phyloP scores from a whole-genome alignment of 768 basidiomycete genomes.

The Panaeolus papilionaceus region DNA sequence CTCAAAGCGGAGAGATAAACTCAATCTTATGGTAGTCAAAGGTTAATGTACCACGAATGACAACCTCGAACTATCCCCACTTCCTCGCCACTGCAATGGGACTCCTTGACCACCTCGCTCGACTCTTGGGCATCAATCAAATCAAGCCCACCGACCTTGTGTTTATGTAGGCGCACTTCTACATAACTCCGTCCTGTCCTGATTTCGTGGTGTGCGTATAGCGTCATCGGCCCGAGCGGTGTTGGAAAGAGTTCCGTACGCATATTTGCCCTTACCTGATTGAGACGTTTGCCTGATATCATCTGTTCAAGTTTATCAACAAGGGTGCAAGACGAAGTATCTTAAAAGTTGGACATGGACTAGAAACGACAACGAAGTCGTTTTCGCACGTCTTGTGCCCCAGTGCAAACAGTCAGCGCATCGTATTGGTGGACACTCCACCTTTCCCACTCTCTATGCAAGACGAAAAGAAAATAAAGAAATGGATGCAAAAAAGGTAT shows the following conservation, averaged over 20 bases:
- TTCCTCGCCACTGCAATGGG: not conserved
- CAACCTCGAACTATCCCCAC: slow-evolving; percentile 1
- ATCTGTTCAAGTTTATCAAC: slow-evolving; percentile 32
- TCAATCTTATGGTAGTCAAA: not conserved
- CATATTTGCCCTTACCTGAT: not conserved
- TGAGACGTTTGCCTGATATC: not conserved
- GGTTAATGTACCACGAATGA: not conserved
- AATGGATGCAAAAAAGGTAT: slow-evolving; percentile 33
- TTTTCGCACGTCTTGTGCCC: slow-evolving; percentile 36
- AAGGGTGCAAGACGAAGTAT: slow-evolving; percentile 21
- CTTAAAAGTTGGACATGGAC: slow-evolving; percentile 21
- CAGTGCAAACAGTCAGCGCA: slow-evolving; percentile 29
- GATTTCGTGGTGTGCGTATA: slow-evolving; percentile 11
- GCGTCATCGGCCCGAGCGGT: slow-evolving; percentile 36
- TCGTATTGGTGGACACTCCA: slow-evolving; percentile 47
- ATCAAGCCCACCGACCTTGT: slow-evolving; percentile 27
- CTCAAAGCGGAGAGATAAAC: not conserved
- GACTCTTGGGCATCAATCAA: not conserved
- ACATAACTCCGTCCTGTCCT: not conserved
- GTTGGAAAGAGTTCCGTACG: slow-evolving; percentile 38
- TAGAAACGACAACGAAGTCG: slow-evolving; percentile 30
- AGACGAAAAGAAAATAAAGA: slow-evolving; percentile 40
- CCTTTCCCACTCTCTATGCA: slow-evolving; percentile 40
- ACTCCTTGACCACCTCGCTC: not conserved
- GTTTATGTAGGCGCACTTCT: slow-evolving; percentile 26